phyloP scores from a whole-genome alignment of 305 asterid species.

The Fraxinus latifolia region DNA sequence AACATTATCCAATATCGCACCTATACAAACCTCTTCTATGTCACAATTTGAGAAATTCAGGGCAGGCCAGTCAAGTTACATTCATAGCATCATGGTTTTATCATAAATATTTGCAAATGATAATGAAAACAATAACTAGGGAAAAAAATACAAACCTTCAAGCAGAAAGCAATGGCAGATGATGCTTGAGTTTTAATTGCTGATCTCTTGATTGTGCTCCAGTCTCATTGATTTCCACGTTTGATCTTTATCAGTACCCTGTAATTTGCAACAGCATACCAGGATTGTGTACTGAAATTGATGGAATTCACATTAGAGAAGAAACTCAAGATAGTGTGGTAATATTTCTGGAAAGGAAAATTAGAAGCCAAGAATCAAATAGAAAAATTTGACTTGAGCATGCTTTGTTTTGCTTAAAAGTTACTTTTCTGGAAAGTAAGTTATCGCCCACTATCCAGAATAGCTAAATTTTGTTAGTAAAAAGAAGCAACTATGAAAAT shows the following conservation, averaged over 20 bases:
- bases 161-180: not conserved
- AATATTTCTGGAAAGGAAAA: not conserved
- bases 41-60: not conserved
- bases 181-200: not conserved
- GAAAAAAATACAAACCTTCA: not conserved
- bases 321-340: not conserved
- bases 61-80: not conserved
- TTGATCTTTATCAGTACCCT: not conserved
- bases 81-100: not conserved
- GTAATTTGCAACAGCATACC: not conserved
- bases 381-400: not conserved
- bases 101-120: not conserved
- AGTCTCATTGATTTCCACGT: not conserved
- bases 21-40: not conserved
- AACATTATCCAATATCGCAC: not conserved
- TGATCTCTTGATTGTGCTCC: not conserved
- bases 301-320: constrained; percentile 1
- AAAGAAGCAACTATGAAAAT: not conserved
- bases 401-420: not conserved
- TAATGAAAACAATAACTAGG: not conserved
- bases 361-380: not conserved
- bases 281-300: not conserved
- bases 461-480: not conserved
- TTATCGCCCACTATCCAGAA: not conserved
- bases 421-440: not conserved